phyloP scores from a whole-genome alignment of 2,329 filamentous ascomycete genomes.

The Thelonectria discophora region DNA sequence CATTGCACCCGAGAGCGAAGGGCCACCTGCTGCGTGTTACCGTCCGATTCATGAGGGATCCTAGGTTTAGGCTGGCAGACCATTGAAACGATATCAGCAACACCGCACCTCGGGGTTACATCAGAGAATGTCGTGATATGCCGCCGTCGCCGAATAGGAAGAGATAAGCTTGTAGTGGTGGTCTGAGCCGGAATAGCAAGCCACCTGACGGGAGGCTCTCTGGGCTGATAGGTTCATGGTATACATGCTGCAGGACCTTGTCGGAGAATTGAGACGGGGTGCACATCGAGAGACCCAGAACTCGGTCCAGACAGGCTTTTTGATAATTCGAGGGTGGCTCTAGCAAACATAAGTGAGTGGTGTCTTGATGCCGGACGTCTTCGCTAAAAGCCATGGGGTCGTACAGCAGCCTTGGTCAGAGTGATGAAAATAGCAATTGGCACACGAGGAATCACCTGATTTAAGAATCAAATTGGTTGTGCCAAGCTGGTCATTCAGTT shows the following conservation, averaged over 20 bases:
- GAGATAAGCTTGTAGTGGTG: constrained; percentile 1
- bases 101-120: not conserved
- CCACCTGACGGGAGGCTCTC: not conserved
- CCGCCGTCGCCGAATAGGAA: constrained; percentile 4
- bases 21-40: not conserved
- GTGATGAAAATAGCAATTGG: not conserved
- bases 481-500: constrained; percentile 9
- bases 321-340: not conserved
- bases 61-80: not conserved
- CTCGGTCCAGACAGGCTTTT: not conserved
- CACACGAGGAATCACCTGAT: not conserved
- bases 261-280: not conserved
- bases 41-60: not conserved
- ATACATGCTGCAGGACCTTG: not conserved
- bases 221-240: constrained; percentile 1
- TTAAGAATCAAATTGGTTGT: constrained; percentile 7
- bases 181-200: constrained; percentile 10
- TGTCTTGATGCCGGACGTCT: not conserved
- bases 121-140: not conserved
- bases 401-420: not conserved
- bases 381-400: not conserved
- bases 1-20: not conserved
- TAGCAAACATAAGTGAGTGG: not conserved
- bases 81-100: not conserved
- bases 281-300: not conserved